phyloP scores from a whole-genome alignment of 306 rosid species.

The Parietaria judaica region DNA sequence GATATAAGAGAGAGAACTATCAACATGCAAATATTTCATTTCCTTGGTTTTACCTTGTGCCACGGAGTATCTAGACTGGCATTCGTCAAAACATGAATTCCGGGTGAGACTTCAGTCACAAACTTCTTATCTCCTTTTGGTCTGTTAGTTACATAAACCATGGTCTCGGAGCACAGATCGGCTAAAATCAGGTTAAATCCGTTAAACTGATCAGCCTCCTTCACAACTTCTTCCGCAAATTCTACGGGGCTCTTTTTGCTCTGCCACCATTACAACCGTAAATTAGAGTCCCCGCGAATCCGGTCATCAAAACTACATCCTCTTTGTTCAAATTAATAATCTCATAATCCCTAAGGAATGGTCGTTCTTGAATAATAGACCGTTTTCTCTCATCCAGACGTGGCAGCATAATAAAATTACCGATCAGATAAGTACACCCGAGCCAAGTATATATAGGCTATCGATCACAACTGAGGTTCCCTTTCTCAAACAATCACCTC shows the following conservation, averaged over 20 bases:
- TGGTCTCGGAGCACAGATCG: slow-evolving; percentile 46
- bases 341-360: too few relatives aligned
- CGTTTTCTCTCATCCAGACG: too few relatives aligned
- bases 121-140: slow-evolving; percentile 25
- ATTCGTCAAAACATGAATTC: slow-evolving; percentile 79
- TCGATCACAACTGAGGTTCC: too few relatives aligned
- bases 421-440: too few relatives aligned
- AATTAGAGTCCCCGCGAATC: not conserved
- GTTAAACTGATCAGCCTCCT: slow-evolving; percentile 54
- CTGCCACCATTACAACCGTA: slow-evolving; percentile 26
- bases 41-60: slow-evolving; percentile 57
- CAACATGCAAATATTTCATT: too few relatives aligned
- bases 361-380: too few relatives aligned
- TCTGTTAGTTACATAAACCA: slow-evolving; percentile 76
- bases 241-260: slow-evolving; percentile 51
- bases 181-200: slow-evolving; percentile 68
- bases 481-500: too few relatives aligned
- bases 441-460: too few relatives aligned
- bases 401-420: too few relatives aligned
- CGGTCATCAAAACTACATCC: not conserved
- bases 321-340: not conserved
- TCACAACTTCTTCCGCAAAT: slow-evolving; percentile 47
- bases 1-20: not conserved
- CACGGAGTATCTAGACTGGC: slow-evolving; percentile 63
- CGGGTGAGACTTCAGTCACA: slow-evolving; percentile 47